Conservation (phyloP, 2,329 filamentous ascomycete genomes). For the Xylariaceae sp. region DNA sequence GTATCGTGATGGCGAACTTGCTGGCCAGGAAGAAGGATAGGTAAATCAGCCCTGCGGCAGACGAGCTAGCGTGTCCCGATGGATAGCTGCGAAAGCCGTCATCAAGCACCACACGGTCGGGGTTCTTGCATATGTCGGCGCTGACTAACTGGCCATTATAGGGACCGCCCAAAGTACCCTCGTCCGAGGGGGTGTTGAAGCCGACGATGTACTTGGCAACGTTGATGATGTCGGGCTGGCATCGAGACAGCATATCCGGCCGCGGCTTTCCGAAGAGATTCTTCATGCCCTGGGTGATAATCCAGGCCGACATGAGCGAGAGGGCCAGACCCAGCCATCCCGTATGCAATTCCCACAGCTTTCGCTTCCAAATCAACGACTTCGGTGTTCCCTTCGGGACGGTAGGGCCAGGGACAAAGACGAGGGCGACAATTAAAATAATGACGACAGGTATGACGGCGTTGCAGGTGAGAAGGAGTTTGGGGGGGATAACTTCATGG, state of each 20-base stretch:
- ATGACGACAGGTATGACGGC: slow-evolving; percentile 67
- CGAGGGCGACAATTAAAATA: slow-evolving; percentile 68
- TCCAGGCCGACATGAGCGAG: slow-evolving; percentile 70
- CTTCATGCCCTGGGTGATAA: slow-evolving; percentile 86
- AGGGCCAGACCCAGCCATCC: slow-evolving; percentile 83
- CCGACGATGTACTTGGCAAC: slow-evolving; percentile 65
- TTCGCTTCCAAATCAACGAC: slow-evolving; percentile 72
- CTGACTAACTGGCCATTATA: slow-evolving; percentile 69
- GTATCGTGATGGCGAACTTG: slow-evolving; percentile 76
- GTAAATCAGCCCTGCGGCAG: slow-evolving; percentile 81
- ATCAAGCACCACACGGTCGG: slow-evolving; percentile 61
- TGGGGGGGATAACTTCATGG: slow-evolving; percentile 72
- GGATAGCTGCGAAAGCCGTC: slow-evolving; percentile 88
- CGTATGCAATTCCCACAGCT: slow-evolving; percentile 87
- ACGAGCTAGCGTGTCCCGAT: slow-evolving; percentile 74
- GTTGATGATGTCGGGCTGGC: slow-evolving; percentile 71
- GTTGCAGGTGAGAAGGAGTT: slow-evolving; percentile 65
- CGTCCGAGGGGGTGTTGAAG: slow-evolving; percentile 25
- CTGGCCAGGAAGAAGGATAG: slow-evolving; percentile 84
- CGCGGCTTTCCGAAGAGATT: slow-evolving; percentile 71
- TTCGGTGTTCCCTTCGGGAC: slow-evolving; percentile 65
- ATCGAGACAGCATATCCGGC: slow-evolving; percentile 81
- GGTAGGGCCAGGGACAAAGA: slow-evolving; percentile 73
- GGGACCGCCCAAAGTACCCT: slow-evolving; percentile 42
- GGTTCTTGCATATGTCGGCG: slow-evolving; percentile 74